phyloP scores from a whole-genome alignment of 2,329 filamentous ascomycete genomes.

The Tetracladium maxilliforme region DNA sequence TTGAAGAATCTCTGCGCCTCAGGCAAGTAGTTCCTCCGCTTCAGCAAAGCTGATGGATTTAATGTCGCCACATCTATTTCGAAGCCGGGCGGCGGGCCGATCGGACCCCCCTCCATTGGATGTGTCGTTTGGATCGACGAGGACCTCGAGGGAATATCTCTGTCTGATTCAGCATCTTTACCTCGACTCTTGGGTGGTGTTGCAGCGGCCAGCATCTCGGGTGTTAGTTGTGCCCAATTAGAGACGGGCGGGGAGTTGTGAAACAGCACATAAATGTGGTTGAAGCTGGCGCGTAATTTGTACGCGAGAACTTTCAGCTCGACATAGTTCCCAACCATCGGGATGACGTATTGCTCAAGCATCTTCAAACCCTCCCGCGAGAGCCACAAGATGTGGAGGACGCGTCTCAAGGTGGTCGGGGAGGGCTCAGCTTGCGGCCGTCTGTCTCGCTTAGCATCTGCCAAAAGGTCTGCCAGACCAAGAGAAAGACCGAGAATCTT shows the following conservation, averaged over 20 bases:
- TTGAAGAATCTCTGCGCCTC: conserved; percentile 70
- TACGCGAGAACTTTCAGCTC: conserved; percentile 83
- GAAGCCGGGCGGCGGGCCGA: conserved; percentile 38
- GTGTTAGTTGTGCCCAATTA: conserved; percentile 34
- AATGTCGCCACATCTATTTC: too few relatives aligned
- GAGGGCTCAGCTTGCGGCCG: too few relatives aligned
- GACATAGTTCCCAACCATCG: conserved; percentile 62
- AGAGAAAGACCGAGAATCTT: conserved; percentile 85
- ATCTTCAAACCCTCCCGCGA: conserved; percentile 81
- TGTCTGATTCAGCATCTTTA: not conserved
- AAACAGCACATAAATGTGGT: conserved; percentile 93
- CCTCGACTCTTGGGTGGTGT: conserved; percentile 1
- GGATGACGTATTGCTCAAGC: conserved; percentile 75
- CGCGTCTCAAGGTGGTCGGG: too few relatives aligned
- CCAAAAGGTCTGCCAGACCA: conserved; percentile 65
- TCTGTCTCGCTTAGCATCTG: too few relatives aligned
- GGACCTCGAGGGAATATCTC: conserved; percentile 8
- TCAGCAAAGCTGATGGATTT: too few relatives aligned
- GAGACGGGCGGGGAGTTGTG: conserved; percentile 78
- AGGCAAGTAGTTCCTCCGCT: conserved; percentile 81
- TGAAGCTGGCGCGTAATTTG: conserved; percentile 87
- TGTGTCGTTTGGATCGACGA: conserved; percentile 15
- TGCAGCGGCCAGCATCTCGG: conserved; percentile 22
- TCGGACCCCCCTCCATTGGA: conserved; percentile 24
- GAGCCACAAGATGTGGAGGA: conserved; percentile 88